phyloP scores from a whole-genome alignment of 139 green algal species.

The Volvox reticuliferus region DNA sequence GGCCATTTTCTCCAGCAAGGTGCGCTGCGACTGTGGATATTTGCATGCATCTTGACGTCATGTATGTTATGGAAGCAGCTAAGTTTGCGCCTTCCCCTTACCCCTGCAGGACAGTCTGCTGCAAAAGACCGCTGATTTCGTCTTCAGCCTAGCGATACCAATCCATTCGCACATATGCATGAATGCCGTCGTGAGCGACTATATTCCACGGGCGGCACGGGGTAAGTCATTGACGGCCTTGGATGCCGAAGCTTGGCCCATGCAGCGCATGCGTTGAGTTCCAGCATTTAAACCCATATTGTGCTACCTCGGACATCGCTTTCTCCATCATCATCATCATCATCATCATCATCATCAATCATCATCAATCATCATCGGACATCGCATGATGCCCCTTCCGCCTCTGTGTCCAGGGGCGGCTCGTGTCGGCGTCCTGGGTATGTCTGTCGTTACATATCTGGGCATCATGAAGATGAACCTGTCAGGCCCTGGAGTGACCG shows the following conservation, averaged over 20 bases:
- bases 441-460: constrained; percentile 68
- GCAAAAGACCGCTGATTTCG: constrained; percentile 66
- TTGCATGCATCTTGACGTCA: no score
- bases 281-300: no score
- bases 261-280: no score
- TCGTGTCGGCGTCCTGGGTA: constrained; percentile 68
- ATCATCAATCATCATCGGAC: no score
- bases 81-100: no score
- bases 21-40: background rate
- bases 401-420: constrained; percentile 50
- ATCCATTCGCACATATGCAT: constrained; percentile 82
- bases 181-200: constrained; percentile 85
- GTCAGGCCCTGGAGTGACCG: constrained; percentile 71
- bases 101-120: constrained; percentile 56
- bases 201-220: constrained; percentile 72
- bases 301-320: no score
- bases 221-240: constrained; percentile 46
- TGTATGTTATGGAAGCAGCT: no score
- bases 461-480: constrained; percentile 86
- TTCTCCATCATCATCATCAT: no score
- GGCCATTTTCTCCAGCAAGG: constrained; percentile 48
- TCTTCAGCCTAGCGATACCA: constrained; percentile 71
- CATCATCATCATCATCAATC: no score
- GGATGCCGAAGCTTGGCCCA: no score
- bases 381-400: no score